Conservation (phyloP, 2,329 filamentous ascomycete species). For the Venturia oleaginea region DNA sequence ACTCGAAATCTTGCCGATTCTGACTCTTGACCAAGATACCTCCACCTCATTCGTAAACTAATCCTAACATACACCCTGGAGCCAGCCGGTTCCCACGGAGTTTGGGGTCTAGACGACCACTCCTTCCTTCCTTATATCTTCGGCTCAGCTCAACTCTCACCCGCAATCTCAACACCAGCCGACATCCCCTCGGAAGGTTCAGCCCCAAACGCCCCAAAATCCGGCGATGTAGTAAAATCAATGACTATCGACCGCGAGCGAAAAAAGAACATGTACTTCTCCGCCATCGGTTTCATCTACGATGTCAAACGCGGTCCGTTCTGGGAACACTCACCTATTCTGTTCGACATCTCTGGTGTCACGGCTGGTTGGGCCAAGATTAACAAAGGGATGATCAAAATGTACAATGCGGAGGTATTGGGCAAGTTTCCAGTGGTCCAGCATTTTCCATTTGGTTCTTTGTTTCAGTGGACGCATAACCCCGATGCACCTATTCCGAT, state of each 20-base stretch:
- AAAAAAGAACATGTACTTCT: slow-evolving; percentile 67
- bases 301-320: slow-evolving; percentile 95
- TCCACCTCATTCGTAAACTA: slow-evolving; percentile 69
- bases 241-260: slow-evolving; percentile 32
- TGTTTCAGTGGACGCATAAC: slow-evolving; percentile 40
- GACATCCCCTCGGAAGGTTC: slow-evolving; percentile 72
- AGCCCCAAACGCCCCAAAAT: slow-evolving; percentile 55
- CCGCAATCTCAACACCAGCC: slow-evolving; percentile 45
- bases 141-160: slow-evolving; percentile 80
- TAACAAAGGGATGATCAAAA: slow-evolving; percentile 95
- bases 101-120: slow-evolving; percentile 98
- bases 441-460: slow-evolving; percentile 56
- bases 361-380: slow-evolving; percentile 92
- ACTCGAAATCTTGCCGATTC: not conserved
- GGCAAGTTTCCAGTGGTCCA: slow-evolving; percentile 98
- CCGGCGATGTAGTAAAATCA: slow-evolving; percentile 51
- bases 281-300: slow-evolving; percentile 91
- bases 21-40: slow-evolving; percentile 48
- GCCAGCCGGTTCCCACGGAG: slow-evolving; percentile 89
- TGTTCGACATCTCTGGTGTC: slow-evolving; percentile 91
- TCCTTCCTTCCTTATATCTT: slow-evolving; percentile 91
- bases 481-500: slow-evolving; percentile 27
- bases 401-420: slow-evolving; percentile 95
- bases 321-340: slow-evolving; percentile 85
- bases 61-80: slow-evolving; percentile 90